Conservation (phyloP, 495 filamentous ascomycete species). For the Podospora pseudopauciseta region DNA sequence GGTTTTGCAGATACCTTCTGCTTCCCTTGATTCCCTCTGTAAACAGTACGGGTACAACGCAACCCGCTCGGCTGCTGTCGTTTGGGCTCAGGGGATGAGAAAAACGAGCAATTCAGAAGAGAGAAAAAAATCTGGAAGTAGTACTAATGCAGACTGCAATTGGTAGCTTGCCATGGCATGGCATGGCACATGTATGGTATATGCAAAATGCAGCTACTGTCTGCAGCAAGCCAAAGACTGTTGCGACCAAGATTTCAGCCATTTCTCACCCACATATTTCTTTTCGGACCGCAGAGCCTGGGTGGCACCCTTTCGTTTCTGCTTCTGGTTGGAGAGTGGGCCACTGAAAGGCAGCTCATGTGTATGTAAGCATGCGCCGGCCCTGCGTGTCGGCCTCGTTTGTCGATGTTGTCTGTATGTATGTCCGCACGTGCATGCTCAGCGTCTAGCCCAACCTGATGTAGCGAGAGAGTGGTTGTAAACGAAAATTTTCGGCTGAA, state of each 20-base stretch:
- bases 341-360: not conserved
- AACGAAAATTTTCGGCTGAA: not conserved
- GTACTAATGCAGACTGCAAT: not conserved
- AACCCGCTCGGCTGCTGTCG: not conserved
- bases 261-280: conserved; percentile 6
- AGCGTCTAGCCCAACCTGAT: not conserved
- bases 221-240: conserved; percentile 2
- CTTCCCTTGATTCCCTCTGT: not conserved
- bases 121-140: not conserved
- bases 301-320: conserved; percentile 22
- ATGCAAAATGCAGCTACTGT: not conserved
- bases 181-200: not conserved
- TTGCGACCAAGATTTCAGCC: conserved; percentile 12
- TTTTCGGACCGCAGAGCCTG: conserved; percentile 31
- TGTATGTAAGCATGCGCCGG: conserved; percentile 1
- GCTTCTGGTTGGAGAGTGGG: not conserved
- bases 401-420: not conserved
- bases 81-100: not conserved
- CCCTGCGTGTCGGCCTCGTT: not conserved
- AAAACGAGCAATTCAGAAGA: not conserved
- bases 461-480: conserved; percentile 2
- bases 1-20: not conserved
- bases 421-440: not conserved
- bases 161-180: not conserved
- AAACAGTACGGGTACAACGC: not conserved